phyloP scores from a whole-genome alignment of 2,329 filamentous ascomycete species.

The Alternaria sp. region DNA sequence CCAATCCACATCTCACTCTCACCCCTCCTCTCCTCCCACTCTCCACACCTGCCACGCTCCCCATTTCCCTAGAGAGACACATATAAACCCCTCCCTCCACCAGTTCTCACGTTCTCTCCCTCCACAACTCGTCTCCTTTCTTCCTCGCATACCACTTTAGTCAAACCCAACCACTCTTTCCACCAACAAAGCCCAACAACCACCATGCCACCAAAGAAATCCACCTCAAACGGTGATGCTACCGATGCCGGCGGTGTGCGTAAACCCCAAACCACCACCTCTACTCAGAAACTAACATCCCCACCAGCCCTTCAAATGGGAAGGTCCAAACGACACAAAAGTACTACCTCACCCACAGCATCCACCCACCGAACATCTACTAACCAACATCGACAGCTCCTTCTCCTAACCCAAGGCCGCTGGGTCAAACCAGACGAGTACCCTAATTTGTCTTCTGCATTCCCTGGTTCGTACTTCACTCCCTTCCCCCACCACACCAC shows the following conservation, averaged over 20 bases:
- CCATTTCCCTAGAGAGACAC: background rate
- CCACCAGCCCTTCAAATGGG: slow-evolving; percentile 26
- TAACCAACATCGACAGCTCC: slow-evolving; percentile 25
- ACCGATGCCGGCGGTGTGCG: background rate
- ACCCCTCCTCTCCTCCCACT: background rate
- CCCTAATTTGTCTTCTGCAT: slow-evolving; percentile 21
- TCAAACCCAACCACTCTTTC: background rate
- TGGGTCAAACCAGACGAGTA: slow-evolving; percentile 27
- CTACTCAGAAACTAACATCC: background rate
- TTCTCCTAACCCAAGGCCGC: slow-evolving; percentile 32
- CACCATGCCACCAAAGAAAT: slow-evolving; percentile 24
- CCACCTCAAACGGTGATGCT: background rate
- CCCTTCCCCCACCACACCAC: too few species aligned
- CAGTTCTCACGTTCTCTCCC: background rate
- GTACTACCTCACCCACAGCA: background rate
- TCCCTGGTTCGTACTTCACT: slow-evolving; percentile 22
- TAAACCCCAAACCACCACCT: too few species aligned
- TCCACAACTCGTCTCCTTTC: background rate
- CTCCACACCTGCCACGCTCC: background rate
- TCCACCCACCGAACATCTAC: slow-evolving; percentile 34
- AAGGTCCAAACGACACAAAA: slow-evolving; percentile 26
- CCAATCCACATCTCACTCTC: background rate
- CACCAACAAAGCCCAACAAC: background rate
- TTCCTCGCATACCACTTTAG: background rate
- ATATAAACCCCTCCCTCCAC: background rate